phyloP scores from a whole-genome alignment of 306 rosid genomes.

The Spatholobus suberectus region DNA sequence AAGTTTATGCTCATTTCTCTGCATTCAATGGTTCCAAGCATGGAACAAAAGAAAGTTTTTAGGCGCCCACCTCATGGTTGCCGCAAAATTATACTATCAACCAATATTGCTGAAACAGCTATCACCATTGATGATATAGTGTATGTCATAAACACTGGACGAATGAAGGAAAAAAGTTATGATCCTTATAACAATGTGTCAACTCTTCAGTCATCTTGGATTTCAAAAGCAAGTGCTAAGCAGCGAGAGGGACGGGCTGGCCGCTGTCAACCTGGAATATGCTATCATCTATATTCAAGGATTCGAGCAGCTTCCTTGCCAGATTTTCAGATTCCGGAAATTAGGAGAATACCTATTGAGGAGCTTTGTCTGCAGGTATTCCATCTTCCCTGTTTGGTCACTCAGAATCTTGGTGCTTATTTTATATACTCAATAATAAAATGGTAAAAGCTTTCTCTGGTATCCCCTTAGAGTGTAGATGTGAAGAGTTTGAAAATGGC shows the following conservation, averaged over 20 bases:
- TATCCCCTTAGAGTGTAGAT: neutral
- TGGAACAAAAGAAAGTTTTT: slow-evolving; percentile 86
- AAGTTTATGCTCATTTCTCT: slow-evolving; percentile 65
- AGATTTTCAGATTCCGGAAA: slow-evolving; percentile 90
- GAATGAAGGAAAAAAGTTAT: slow-evolving; percentile 90
- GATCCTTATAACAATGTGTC: slow-evolving; percentile 89
- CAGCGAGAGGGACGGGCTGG: slow-evolving; percentile 99
- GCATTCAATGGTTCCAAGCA: slow-evolving; percentile 87
- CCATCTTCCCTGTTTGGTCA: slow-evolving; percentile 30
- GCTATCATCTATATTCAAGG: slow-evolving; percentile 89
- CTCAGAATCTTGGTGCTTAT: slow-evolving; percentile 18
- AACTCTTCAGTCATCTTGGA: slow-evolving; percentile 95
- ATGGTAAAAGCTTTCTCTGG: neutral
- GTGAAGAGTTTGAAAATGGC: slow-evolving; percentile 17
- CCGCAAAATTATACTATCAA: slow-evolving; percentile 92
- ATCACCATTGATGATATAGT: slow-evolving; percentile 95
- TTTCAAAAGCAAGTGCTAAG: slow-evolving; percentile 95
- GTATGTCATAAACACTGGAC: slow-evolving; percentile 89
- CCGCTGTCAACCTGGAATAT: slow-evolving; percentile 96
- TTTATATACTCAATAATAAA: slow-evolving; percentile 5
- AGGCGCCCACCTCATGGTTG: slow-evolving; percentile 64
- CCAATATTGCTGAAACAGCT: slow-evolving; percentile 97
- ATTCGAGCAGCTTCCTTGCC: slow-evolving; percentile 70
- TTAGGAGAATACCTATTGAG: slow-evolving; percentile 93
- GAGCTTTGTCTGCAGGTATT: slow-evolving; percentile 94